phyloP scores from a whole-genome alignment of 805 yeast species.

The Blastobotrys americana region DNA sequence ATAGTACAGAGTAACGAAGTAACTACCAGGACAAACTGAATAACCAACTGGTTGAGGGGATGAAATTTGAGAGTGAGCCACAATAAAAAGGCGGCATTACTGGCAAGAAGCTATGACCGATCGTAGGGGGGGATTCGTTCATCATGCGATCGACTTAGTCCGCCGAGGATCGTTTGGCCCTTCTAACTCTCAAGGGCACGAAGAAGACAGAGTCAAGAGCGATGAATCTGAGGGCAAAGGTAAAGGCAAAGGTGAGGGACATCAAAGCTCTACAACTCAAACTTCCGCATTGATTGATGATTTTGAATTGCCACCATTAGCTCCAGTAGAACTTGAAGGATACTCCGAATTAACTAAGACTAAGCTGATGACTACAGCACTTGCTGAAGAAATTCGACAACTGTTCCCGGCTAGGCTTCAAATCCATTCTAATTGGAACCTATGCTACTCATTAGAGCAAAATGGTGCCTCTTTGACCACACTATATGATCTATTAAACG shows the following conservation, averaged over 20 bases:
- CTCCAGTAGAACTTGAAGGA: constrained; percentile 42
- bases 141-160: neutral
- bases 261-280: too few relatives aligned
- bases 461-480: constrained; percentile 85
- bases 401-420: constrained; percentile 76
- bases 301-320: constrained; percentile 20
- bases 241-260: too few relatives aligned
- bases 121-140: neutral
- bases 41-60: too few relatives aligned
- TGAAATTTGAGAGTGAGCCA: too few relatives aligned
- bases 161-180: neutral
- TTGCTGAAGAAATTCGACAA: constrained; percentile 68
- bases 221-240: too few relatives aligned
- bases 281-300: constrained; percentile 3
- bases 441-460: constrained; percentile 81
- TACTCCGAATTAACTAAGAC: constrained; percentile 52
- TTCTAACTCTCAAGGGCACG: too few relatives aligned
- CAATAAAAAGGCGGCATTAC: too few relatives aligned
- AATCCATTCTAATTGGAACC: constrained; percentile 66
- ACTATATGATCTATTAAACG: constrained; percentile 37
- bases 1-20: too few relatives aligned
- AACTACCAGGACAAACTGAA: too few relatives aligned
- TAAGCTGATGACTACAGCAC: constrained; percentile 44
- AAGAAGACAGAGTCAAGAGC: too few relatives aligned
- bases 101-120: too few relatives aligned